Conservation (phyloP, 2,329 filamentous ascomycete genomes). For the Thielaviopsis punctulata region DNA sequence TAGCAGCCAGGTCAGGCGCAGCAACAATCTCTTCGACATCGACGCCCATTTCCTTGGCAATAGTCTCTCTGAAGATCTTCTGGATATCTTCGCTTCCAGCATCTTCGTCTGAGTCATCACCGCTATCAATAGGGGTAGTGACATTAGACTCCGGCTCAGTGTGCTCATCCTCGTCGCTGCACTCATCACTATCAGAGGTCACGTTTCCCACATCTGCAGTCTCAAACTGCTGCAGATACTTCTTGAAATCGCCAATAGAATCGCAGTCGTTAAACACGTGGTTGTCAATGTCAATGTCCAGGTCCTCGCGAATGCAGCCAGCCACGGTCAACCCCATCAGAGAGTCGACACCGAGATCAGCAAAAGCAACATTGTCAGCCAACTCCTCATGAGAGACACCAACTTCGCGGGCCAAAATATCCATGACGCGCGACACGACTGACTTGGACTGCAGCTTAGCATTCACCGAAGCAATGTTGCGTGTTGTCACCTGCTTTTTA, state of each 20-base stretch:
- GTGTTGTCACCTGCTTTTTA: conserved; percentile 28
- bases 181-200: conserved; percentile 19
- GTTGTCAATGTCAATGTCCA: conserved; percentile 36
- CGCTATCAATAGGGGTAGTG: conserved; percentile 36
- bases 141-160: conserved; percentile 31
- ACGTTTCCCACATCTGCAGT: conserved; percentile 15
- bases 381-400: conserved; percentile 37
- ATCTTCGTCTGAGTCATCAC: conserved; percentile 20
- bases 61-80: conserved; percentile 43
- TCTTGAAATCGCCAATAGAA: conserved; percentile 36
- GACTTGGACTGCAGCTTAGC: conserved; percentile 30
- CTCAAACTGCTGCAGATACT: conserved; percentile 22
- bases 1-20: conserved; percentile 34
- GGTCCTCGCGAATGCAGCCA: conserved; percentile 38
- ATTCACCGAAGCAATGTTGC: conserved; percentile 31
- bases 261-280: conserved; percentile 36
- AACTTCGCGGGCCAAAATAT: conserved; percentile 38
- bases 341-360: conserved; percentile 42
- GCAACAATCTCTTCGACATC: conserved; percentile 43
- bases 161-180: conserved; percentile 28
- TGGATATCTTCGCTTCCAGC: conserved; percentile 27
- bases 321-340: conserved; percentile 42
- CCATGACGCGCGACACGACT: conserved; percentile 26
- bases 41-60: conserved; percentile 57
- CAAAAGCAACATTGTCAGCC: conserved; percentile 37